A percentile compares a stretch with the other conserved stretches of the same genome.
phyloP scores from a whole-genome alignment of 2,329 filamentous ascomycete genomes.

The Fusarium ambrosium region DNA sequence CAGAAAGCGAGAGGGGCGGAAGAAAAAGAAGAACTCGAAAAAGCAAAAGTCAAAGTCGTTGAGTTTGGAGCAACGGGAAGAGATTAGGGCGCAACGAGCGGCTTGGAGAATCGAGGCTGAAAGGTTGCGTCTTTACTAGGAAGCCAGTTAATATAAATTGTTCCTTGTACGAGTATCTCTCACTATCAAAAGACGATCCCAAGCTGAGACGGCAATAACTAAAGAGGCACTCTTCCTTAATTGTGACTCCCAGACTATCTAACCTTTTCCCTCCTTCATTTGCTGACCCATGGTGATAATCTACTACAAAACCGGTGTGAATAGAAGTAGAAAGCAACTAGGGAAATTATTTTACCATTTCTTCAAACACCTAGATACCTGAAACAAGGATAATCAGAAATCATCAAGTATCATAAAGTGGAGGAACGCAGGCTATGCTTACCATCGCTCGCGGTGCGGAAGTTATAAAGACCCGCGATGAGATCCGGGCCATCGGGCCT shows the following conservation, averaged over 20 bases:
- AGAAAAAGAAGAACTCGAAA: background rate
- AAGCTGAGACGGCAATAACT: no score
- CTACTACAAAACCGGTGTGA: no score
- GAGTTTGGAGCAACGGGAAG: background rate
- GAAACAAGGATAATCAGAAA: background rate
- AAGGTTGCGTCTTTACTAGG: background rate
- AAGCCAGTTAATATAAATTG: background rate
- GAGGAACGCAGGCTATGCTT: background rate
- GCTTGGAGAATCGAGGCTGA: background rate
- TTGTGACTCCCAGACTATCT: no score
- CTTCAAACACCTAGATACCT: rapidly evolving
- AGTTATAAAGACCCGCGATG: background rate
- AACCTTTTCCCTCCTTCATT: no score
- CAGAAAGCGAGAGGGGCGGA: no score
- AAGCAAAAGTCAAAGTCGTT: background rate
- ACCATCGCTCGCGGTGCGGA: background rate
- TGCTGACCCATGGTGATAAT: no score
- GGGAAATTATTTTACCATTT: background rate
- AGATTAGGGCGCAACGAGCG: background rate
- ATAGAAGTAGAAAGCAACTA: background rate
- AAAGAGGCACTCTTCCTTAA: no score
- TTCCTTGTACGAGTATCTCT: background rate
- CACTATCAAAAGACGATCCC: no score
- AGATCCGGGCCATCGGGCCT: background rate
- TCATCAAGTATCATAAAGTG: background rate